Percentiles rank a stretch among this genome's conserved stretches.
Conservation (phyloP, 2,329 filamentous ascomycete genomes). For the Hymenoscyphus fructigenus region DNA sequence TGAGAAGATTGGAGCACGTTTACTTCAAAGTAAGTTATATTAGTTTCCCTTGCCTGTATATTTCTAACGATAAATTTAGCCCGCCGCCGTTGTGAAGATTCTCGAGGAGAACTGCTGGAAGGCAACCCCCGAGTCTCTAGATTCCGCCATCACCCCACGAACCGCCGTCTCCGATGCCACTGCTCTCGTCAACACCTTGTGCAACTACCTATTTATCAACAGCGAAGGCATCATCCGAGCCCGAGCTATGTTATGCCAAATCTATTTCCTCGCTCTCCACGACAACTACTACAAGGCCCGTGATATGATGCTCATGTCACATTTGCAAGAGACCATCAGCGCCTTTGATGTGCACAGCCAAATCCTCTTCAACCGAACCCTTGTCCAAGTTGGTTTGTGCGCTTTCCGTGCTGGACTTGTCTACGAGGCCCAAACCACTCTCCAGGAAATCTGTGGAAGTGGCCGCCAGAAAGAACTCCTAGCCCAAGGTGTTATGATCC, state of each 20-base stretch:
- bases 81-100: slow-evolving; percentile 86
- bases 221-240: slow-evolving; percentile 96
- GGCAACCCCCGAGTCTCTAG: slow-evolving; percentile 63
- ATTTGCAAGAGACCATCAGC: slow-evolving; percentile 94
- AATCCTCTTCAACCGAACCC: slow-evolving; percentile 96
- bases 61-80: slow-evolving; percentile 47
- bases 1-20: slow-evolving; percentile 92
- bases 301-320: slow-evolving; percentile 99
- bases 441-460: slow-evolving; percentile 97
- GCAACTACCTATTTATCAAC: slow-evolving; percentile 91
- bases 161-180: slow-evolving; percentile 65
- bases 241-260: slow-evolving; percentile 95
- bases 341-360: slow-evolving; percentile 97
- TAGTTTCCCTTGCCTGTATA: slow-evolving; percentile 14
- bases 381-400: slow-evolving; percentile 96
- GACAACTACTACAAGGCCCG: slow-evolving; percentile 97
- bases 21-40: slow-evolving; percentile 81
- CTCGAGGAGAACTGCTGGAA: slow-evolving; percentile 96
- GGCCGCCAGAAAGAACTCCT: slow-evolving; percentile 97
- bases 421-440: slow-evolving; percentile 95
- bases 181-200: slow-evolving; percentile 79
- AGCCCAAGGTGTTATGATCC: slow-evolving; percentile 97
- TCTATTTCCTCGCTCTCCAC: slow-evolving; percentile 96
- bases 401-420: slow-evolving; percentile 96
- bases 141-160: slow-evolving; percentile 81